phyloP scores from a whole-genome alignment of 225 moss, liverwort and hornwort species.

The Antitrichia curtipendula region DNA sequence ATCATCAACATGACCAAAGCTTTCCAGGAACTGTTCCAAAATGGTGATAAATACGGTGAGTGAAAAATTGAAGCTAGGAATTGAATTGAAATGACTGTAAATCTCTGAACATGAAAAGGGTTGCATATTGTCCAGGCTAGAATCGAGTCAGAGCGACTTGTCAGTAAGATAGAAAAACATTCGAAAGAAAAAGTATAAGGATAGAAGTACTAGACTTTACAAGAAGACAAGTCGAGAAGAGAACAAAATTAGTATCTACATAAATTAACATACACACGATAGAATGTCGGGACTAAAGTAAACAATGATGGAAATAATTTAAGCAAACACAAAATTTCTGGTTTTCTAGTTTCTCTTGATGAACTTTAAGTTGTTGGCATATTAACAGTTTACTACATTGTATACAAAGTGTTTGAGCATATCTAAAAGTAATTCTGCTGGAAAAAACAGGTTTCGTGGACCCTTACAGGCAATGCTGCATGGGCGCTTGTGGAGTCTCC shows the following conservation, averaged over 20 bases:
- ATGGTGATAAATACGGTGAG: constrained; percentile 27
- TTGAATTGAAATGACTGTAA: neutral
- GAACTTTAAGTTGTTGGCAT: neutral
- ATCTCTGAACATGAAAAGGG: neutral
- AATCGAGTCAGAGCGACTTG: neutral
- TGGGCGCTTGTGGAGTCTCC: constrained; percentile 18
- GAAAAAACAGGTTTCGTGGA: constrained; percentile 25
- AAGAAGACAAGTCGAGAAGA: neutral
- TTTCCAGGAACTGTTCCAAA: constrained; percentile 24
- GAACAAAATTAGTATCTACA: neutral
- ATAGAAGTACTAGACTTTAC: neutral
- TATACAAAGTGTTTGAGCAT: neutral
- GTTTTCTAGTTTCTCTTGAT: neutral
- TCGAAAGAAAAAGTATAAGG: neutral
- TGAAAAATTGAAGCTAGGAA: neutral
- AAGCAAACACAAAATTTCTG: neutral
- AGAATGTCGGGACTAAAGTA: neutral
- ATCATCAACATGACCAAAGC: constrained; percentile 48
- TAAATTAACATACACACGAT: neutral
- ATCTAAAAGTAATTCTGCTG: neutral
- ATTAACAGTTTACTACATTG: neutral
- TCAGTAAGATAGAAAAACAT: neutral
- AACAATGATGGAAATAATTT: neutral
- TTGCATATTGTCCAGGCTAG: neutral
- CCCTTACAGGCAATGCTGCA: constrained; percentile 23